Conservation (phyloP, 2,329 filamentous ascomycete genomes). For the Chrysoporthe puriensis region DNA sequence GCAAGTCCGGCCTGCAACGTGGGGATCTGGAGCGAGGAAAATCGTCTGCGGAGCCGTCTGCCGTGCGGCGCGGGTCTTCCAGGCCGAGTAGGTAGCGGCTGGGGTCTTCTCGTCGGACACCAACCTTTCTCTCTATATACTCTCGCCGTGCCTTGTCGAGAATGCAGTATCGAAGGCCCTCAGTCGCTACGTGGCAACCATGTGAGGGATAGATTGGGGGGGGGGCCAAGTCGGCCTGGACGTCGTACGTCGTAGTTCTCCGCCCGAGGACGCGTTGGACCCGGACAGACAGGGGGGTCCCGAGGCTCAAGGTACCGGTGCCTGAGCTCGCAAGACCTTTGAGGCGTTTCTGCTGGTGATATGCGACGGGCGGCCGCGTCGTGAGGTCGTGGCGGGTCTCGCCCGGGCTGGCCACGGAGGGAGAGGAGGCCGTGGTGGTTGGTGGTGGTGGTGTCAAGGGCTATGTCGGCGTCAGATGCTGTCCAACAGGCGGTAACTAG, state of each 20-base stretch:
- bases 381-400: neutral
- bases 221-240: neutral
- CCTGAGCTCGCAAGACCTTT: constrained; percentile 1
- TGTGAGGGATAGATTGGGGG: neutral
- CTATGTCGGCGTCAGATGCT: neutral
- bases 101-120: neutral
- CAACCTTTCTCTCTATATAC: neutral
- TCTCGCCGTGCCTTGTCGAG: neutral
- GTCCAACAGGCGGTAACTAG: constrained; percentile 14
- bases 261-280: constrained; percentile 24
- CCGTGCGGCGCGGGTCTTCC: neutral
- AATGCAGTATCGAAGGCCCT: neutral
- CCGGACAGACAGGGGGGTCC: constrained; percentile 14
- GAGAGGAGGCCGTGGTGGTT: neutral
- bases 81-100: neutral
- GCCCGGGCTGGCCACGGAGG: neutral
- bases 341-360: constrained; percentile 2
- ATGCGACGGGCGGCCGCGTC: neutral
- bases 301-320: constrained; percentile 7
- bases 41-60: neutral
- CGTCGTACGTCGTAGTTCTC: constrained; percentile 17
- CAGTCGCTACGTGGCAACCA: constrained; percentile 2
- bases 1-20: neutral
- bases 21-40: neutral
- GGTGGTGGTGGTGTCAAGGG: neutral